These are phyloP conservation scores for Clavispora carvajalis DNA, from an alignment of 805 yeast genomes.

Conservation along the genomic window DNA sequence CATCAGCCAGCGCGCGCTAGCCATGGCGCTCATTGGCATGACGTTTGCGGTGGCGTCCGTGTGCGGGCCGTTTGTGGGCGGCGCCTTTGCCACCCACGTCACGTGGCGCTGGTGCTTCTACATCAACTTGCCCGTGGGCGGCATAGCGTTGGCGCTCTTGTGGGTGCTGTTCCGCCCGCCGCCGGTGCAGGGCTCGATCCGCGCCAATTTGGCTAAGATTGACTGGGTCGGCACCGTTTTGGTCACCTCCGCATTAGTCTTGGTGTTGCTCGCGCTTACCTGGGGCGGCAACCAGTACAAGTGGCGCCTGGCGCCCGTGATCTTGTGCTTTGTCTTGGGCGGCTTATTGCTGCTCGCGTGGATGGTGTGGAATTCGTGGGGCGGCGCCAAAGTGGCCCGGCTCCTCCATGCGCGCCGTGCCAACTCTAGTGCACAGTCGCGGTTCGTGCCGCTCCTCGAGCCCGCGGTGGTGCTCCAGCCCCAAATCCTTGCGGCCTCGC, in stretches of 20 bases:
- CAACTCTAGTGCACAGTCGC: too few relatives aligned
- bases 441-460: conserved; percentile 43
- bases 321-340: conserved; percentile 45
- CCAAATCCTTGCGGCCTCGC: conserved; percentile 33
- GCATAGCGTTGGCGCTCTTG: conserved; percentile 37
- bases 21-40: conserved; percentile 34
- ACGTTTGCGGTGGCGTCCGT: conserved; percentile 49
- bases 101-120: conserved; percentile 80
- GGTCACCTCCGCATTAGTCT: too few relatives aligned
- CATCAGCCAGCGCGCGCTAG: conserved; percentile 31
- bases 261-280: conserved; percentile 43
- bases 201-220: conserved; percentile 34
- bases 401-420: too few relatives aligned
- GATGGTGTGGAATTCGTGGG: conserved; percentile 28
- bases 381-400: neutral
- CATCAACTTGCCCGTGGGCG: conserved; percentile 65
- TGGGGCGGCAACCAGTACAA: conserved; percentile 49
- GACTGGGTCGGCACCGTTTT: conserved; percentile 48
- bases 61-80: conserved; percentile 63
- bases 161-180: conserved; percentile 44
- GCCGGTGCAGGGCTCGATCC: conserved; percentile 33
- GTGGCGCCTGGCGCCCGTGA: conserved; percentile 54
- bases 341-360: conserved; percentile 31
- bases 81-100: conserved; percentile 52
- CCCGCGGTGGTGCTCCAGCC: conserved; percentile 32